Evolutionary conservation across 768 basidiomycete genomes (phyloP).

Genomic region (Phlebiopsis flavidoalba): DNA sequence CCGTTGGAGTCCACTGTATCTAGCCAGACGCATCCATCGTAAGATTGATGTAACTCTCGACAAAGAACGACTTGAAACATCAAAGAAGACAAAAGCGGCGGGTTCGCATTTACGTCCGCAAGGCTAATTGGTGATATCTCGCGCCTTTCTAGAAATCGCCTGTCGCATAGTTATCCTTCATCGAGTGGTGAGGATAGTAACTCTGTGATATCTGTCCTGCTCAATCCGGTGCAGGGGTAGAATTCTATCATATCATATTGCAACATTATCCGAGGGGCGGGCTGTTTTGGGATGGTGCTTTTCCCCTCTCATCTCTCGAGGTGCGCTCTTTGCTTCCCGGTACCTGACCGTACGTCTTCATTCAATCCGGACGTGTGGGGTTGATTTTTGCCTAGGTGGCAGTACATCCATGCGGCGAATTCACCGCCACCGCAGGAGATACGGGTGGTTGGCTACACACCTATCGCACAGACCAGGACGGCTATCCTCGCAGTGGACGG

Average conservation of each 20-base stretch:
- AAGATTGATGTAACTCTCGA: too few species aligned
- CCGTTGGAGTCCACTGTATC: too few species aligned
- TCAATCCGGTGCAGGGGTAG: background rate
- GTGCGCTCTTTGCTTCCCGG: too few species aligned
- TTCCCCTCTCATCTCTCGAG: background rate
- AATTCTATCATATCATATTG: background rate
- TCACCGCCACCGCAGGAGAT: conserved; percentile 5
- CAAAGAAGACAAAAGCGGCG: too few species aligned
- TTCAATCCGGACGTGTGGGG: background rate
- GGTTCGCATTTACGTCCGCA: background rate
- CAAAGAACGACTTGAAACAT: too few species aligned
- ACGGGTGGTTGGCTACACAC: conserved; percentile 9
- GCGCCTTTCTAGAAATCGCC: too few species aligned
- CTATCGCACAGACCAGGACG: background rate
- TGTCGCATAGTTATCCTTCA: too few species aligned
- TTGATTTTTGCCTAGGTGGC: background rate
- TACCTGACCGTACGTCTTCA: background rate
- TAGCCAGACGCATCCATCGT: too few species aligned
- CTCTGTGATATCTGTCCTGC: too few species aligned
- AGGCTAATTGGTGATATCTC: too few species aligned
- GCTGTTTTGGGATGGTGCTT: conserved; percentile 3
- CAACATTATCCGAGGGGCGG: conserved; percentile 4
- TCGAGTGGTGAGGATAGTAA: too few species aligned
- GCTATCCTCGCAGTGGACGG: background rate
- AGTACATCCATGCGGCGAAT: background rate